These are phyloP conservation scores for Carex pumila DNA, from an alignment of 176 grass and related monocot species.

Conservation along the genomic window DNA sequence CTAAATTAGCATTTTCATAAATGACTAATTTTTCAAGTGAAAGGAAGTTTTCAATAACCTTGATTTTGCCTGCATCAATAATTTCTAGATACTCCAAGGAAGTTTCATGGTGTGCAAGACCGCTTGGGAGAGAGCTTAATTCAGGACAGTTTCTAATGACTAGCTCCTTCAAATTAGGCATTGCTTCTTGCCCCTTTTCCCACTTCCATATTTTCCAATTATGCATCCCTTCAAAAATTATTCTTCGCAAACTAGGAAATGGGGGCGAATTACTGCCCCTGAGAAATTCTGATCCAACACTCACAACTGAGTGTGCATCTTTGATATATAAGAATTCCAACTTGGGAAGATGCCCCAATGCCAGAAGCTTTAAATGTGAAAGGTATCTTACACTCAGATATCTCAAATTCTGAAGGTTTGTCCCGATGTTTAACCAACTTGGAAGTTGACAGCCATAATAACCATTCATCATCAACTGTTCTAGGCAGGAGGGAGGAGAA, in stretches of 20 bases:
- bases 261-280: background rate
- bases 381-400: slow-evolving; percentile 7
- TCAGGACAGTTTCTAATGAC: background rate
- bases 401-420: slow-evolving; percentile 10
- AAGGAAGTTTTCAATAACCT: slow-evolving; percentile 21
- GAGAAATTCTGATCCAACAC: slow-evolving; percentile 36
- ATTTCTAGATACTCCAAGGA: slow-evolving; percentile 26
- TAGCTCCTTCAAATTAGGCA: slow-evolving; percentile 19
- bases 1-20: slow-evolving; percentile 18
- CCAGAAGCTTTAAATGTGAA: slow-evolving; percentile 24
- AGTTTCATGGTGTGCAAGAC: slow-evolving; percentile 29
- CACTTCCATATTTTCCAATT: slow-evolving; percentile 45
- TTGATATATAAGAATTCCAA: slow-evolving; percentile 29
- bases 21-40: slow-evolving; percentile 21
- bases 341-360: slow-evolving; percentile 32
- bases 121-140: slow-evolving; percentile 25
- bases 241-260: slow-evolving; percentile 29
- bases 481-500: slow-evolving; percentile 27
- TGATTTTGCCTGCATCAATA: slow-evolving; percentile 14
- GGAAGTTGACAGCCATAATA: slow-evolving; percentile 24
- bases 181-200: slow-evolving; percentile 18
- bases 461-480: slow-evolving; percentile 26
- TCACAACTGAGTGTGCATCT: slow-evolving; percentile 21
- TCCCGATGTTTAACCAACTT: background rate
- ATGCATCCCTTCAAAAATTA: slow-evolving; percentile 30